A percentile compares a stretch with the other conserved stretches of the same genome.
Conservation (phyloP, 352 stramenopile genomes). For the Pythium folliculosum region DNA sequence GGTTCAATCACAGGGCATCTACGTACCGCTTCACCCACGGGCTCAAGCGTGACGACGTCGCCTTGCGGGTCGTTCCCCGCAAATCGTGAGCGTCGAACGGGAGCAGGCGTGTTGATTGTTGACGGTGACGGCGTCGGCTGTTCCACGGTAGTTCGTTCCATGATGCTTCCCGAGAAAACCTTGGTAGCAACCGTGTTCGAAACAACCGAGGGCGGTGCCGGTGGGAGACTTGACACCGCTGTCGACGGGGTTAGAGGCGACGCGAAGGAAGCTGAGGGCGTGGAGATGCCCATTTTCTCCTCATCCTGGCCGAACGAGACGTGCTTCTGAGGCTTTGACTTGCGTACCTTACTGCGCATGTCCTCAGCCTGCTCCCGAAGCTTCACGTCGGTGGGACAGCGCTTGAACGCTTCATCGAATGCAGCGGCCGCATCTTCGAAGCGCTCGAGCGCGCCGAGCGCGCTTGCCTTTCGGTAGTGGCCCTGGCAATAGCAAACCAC, state of each 20-base stretch:
- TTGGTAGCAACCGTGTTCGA: slow-evolving; percentile 34
- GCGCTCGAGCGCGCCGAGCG: slow-evolving; percentile 60
- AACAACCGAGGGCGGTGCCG: slow-evolving; percentile 14
- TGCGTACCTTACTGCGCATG: slow-evolving; percentile 40
- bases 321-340: slow-evolving; percentile 12
- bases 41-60: slow-evolving; percentile 68
- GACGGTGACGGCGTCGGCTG: background rate
- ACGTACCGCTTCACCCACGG: slow-evolving; percentile 76
- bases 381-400: slow-evolving; percentile 69
- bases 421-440: slow-evolving; percentile 65
- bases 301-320: slow-evolving; percentile 19
- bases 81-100: slow-evolving; percentile 54
- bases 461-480: slow-evolving; percentile 76
- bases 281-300: slow-evolving; percentile 9
- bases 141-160: slow-evolving; percentile 60
- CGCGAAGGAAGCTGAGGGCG: slow-evolving; percentile 12
- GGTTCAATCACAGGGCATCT: background rate
- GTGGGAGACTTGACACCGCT: slow-evolving; percentile 5
- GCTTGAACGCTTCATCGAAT: slow-evolving; percentile 67
- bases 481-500: slow-evolving; percentile 35
- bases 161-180: slow-evolving; percentile 72
- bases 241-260: slow-evolving; percentile 6
- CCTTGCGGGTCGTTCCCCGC: slow-evolving; percentile 68
- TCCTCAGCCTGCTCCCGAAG: slow-evolving; percentile 63
- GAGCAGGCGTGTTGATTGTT: background rate